phyloP scores from a whole-genome alignment of 768 basidiomycete species.

The Suillus weaverae region DNA sequence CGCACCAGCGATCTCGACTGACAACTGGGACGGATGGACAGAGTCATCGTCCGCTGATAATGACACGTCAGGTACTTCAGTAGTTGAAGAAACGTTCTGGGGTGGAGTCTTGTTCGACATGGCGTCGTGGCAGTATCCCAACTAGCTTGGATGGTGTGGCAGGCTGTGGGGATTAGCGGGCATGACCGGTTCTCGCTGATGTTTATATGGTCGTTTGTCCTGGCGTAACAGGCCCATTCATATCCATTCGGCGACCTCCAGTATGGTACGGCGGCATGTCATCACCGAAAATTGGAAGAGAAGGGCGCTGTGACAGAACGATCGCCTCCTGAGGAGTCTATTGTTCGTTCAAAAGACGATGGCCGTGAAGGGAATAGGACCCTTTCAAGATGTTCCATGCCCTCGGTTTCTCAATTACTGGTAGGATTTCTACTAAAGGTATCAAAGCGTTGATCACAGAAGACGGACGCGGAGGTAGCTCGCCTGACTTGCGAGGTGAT shows the following conservation, averaged over 20 bases:
- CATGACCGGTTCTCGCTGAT: background rate
- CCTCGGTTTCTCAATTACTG: background rate
- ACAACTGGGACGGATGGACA: conserved; percentile 14
- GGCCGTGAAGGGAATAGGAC: background rate
- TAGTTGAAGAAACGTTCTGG: background rate
- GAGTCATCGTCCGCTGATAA: background rate
- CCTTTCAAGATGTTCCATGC: background rate
- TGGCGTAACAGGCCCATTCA: background rate
- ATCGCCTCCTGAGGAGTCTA: conserved; percentile 1
- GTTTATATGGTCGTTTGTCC: background rate
- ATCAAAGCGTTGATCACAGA: background rate
- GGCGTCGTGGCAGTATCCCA: background rate
- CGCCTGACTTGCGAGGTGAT: background rate
- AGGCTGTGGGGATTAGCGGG: background rate
- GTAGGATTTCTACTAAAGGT: background rate
- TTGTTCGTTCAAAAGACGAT: background rate
- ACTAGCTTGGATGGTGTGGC: background rate
- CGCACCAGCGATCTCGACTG: conserved; percentile 30
- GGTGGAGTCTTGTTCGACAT: background rate
- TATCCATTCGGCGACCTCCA: conserved; percentile 2
- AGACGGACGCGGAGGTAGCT: background rate
- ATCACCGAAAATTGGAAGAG: conserved; percentile 1
- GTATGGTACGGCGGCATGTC: background rate
- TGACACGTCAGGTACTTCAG: background rate
- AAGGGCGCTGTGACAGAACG: conserved; percentile 3